Base-by-base conservation (phyloP, 345 rosid genomes). In the Populus tremula region DNA sequence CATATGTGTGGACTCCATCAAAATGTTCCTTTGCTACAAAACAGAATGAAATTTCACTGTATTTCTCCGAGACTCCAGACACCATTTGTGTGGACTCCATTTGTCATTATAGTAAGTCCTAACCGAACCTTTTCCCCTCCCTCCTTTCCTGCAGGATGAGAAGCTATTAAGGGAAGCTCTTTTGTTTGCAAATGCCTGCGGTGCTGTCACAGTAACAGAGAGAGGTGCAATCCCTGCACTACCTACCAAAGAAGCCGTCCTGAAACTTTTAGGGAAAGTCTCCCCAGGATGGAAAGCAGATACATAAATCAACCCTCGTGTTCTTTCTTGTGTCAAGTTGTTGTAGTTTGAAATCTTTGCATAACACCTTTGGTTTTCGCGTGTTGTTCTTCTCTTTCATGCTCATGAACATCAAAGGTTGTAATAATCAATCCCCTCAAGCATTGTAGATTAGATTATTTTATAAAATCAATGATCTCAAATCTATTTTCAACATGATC, bases 211-310 rank as follows among this genome's bases (percentile, higher is more conserved):
- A 0, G 99, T 92, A 45, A 96, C 91, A 45, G 91, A 88, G 86
- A 89, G 96, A 82, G 99, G 99, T 65, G 99, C 99, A 0, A 96
- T 96, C 82, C 99, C 99, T 16, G 92, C 97, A 0, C 82, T 96
- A 69, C 99, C 99, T 21, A 86, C 96, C 27, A 91, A 81, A 85
- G 74, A 86, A 72, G 91, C 92, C 13, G 97, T 90, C 78, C 87
- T 82, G 67, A 76, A 89, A 6, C 88, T 91, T 78, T 45, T 91
- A 35, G 74, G n/a, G 45, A 10, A 72, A 59, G 69, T 62, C 74
- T 8, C 53, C 3, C 31, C 69, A n/a, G 31, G 43, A 79, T 66
- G 64, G 53, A 63, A 70, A 68, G 41, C 20, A 35, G 17, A 6
- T 23, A 39, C 1, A 72, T n/a, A 20, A 20, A 71, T 39, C 39